Evolutionary conservation across 2,329 filamentous ascomycete genomes (phyloP), one percentile per base, ranked within the genome.

Genomic region (Massarina eburnea): DNA sequence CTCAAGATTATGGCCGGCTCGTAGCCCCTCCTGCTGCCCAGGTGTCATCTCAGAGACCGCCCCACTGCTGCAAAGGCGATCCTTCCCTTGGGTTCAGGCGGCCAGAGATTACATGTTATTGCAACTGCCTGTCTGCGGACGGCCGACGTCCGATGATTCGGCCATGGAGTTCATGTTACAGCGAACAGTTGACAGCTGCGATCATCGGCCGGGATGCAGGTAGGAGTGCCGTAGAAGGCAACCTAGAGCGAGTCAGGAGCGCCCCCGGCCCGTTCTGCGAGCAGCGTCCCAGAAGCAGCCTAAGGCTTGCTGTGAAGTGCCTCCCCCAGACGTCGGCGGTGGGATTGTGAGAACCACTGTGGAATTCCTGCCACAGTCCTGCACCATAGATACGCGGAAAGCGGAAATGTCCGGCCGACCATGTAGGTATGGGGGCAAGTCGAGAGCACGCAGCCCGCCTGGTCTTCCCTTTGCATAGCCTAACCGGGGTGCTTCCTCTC

Each of bases 1-100:
- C 43, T 39, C 43, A 45, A 39, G 42, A 41, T 36, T 33, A 54
- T 45, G 49, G 43, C 49, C 49, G 41, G 41, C 44, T 44, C 44
- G 46, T 49, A 49, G 52, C 51, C 52, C 56, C 48, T 52, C 57
- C 46, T 41, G 33, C 41, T 41, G 35, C 29, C 41, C 26, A n/a
- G n/a, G n/a, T 41, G 37, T 43, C 39, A 38, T 32, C 18, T 21
- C 51, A 49, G 41, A 41, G 45, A 36, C 43, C 39, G 43, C 47
- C 40, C 43, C 34, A 24, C 55, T 54, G 49, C 55, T 66, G 64
- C 64, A 67, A 59, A 61, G 62, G 57, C 59, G 62, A 67, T 68
- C 62, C 52, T 53, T 49, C 35, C 45, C 55, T 54, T 55, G 52
- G 52, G 49, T 48, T 46, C 43, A 52, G 51, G 27, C 35, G 26